A percentile compares a stretch with the other conserved stretches of the same genome.
Conservation (phyloP, 2,329 filamentous ascomycete species). For the Colletotrichum spaethianum region DNA sequence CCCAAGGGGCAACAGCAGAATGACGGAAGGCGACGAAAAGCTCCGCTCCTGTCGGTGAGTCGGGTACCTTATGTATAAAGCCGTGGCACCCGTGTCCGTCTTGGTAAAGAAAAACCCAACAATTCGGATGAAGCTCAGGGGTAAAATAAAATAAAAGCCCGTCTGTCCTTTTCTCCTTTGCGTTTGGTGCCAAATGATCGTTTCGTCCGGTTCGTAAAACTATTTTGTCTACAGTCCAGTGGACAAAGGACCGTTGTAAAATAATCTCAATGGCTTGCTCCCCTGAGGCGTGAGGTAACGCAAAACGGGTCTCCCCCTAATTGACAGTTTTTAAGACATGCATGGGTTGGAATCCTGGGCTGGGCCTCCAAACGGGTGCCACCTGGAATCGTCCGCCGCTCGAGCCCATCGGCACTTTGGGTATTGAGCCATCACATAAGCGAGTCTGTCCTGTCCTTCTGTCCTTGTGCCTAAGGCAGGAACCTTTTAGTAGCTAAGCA, state of each 20-base stretch:
- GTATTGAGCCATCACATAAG: not conserved
- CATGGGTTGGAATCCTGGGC: slow-evolving; percentile 32
- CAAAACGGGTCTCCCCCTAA: slow-evolving; percentile 26
- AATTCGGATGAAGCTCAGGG: slow-evolving; percentile 10
- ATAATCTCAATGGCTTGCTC: slow-evolving; percentile 29
- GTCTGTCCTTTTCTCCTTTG: not conserved
- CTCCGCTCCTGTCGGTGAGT: slow-evolving; percentile 6
- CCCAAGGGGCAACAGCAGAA: slow-evolving; percentile 19
- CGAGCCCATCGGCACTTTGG: slow-evolving; percentile 21
- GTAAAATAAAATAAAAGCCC: not conserved
- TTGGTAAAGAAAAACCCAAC: not conserved
- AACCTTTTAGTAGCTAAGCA: not conserved
- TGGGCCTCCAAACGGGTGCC: slow-evolving; percentile 32
- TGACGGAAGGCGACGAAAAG: slow-evolving; percentile 18
- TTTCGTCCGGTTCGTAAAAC: slow-evolving; percentile 24
- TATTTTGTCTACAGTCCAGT: slow-evolving; percentile 19
- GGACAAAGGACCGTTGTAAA: slow-evolving; percentile 37
- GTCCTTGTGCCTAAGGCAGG: not conserved
- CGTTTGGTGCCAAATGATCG: slow-evolving; percentile 8
- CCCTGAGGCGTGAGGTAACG: slow-evolving; percentile 25
- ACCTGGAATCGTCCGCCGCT: slow-evolving; percentile 32
- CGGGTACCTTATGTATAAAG: slow-evolving; percentile 23
- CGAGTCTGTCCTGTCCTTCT: too few species aligned
- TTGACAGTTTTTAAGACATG: slow-evolving; percentile 40
- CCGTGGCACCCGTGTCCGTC: not conserved